phyloP scores from a whole-genome alignment of 129 eudicot genomes.

The Scalesia atractyloides region DNA sequence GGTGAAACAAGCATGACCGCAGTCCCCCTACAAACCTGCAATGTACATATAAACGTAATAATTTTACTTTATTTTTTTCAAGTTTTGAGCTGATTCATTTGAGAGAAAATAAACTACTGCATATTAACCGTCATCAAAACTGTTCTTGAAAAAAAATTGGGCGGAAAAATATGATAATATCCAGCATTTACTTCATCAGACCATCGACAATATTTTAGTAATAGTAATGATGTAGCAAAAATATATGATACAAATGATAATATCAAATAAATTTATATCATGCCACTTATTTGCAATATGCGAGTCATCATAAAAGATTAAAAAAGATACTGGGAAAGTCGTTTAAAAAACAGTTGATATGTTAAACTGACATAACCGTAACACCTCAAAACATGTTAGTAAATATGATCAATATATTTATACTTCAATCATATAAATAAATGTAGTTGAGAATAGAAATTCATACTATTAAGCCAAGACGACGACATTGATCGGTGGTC shows the following conservation, averaged over 20 bases:
- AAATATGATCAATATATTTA: background rate
- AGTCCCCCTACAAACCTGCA: conserved; percentile 97
- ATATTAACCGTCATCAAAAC: background rate
- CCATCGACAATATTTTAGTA: background rate
- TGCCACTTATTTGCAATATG: background rate
- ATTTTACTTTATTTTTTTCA: background rate
- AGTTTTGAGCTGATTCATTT: background rate
- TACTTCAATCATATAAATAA: background rate
- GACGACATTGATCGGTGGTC: conserved; percentile 92
- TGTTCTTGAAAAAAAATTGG: background rate
- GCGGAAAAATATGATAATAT: background rate
- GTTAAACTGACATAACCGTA: background rate
- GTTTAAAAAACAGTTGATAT: background rate
- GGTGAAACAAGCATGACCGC: conserved; percentile 99
- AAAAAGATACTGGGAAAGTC: background rate
- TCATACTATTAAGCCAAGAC: conserved; percentile 92
- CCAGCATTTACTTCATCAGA: background rate
- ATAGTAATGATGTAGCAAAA: background rate
- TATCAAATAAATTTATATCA: background rate
- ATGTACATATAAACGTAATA: background rate
- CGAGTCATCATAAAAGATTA: background rate
- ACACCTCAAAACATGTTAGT: background rate
- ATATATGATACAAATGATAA: background rate
- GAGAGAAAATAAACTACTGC: background rate
- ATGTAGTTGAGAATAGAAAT: conserved; percentile 4